Evolutionary conservation across 2,329 filamentous ascomycete species (phyloP), one percentile per base, ranked within the genome.

Genomic region (Neurospora crassa): DNA sequence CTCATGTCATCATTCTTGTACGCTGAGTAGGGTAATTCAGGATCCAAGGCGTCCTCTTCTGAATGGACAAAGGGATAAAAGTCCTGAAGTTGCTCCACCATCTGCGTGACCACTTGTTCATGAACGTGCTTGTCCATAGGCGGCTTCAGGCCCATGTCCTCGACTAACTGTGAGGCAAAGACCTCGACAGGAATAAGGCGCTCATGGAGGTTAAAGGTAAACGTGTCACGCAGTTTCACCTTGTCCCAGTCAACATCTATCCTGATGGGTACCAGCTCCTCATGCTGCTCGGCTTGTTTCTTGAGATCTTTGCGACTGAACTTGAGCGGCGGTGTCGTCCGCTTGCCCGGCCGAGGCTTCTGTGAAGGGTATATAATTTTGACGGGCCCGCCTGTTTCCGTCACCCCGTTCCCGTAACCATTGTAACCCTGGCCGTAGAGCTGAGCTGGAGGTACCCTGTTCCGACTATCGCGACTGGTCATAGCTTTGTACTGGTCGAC

Each of bases 1-100:
- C 96, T 91, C 95, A 99, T 97, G 83, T 99, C 96, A 79, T 99
- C 96, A 79, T 99, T 97, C 82, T 98, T 98, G 84, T 97, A 97
- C 7, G 96, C 94, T 47, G 88, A 90, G 79, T 98, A 98, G 0
- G 95, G 94, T 14, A 96, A 85, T 78, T 96, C 91, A 1, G 94
- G 92, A 77, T 99, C 95, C 67, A 97, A 85, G 0, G 95, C 89
- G 77, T 97, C 93, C 77, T 98, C 95, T 76, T 96, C 91, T 68
- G 95, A 91, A 78, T 90, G 96, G 34, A 96, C 90, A 76, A 97
- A 93, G 5, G 96, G 96, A 79, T 97, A 97, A 79, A 93, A 98
- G 79, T 98, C 96, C 76, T 90, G 89, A 69, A 98, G 86, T 82
- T 98, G 96, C 76, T 98, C 96, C 74, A 91, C 89, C 74, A 99